phyloP scores from a whole-genome alignment of 2,329 filamentous ascomycete species.

The Knufia petricola region DNA sequence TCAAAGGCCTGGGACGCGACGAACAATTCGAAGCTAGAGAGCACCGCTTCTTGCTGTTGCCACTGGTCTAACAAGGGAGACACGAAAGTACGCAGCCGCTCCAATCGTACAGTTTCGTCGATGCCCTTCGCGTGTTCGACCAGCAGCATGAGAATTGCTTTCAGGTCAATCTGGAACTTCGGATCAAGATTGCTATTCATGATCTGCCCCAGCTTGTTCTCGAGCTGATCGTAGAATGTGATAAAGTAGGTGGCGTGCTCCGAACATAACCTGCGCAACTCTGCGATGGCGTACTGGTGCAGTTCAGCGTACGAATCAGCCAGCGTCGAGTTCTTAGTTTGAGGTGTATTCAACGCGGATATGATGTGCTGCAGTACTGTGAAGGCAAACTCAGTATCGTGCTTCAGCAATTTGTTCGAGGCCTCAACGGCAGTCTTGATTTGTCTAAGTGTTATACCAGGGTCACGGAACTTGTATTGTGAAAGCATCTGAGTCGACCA shows the following conservation, averaged over 20 bases:
- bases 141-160: constrained; percentile 87
- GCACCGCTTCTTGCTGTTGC: constrained; percentile 58
- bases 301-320: constrained; percentile 85
- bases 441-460: constrained; percentile 69
- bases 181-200: constrained; percentile 65
- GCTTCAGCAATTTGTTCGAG: constrained; percentile 69
- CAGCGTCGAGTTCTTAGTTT: constrained; percentile 61
- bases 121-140: constrained; percentile 77
- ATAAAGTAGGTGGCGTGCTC: constrained; percentile 87
- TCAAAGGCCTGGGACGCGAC: constrained; percentile 70
- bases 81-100: constrained; percentile 66
- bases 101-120: constrained; percentile 59
- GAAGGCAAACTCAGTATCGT: constrained; percentile 70
- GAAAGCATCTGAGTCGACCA: constrained; percentile 34
- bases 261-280: constrained; percentile 77
- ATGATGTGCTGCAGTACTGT: constrained; percentile 87
- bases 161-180: constrained; percentile 74
- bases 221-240: constrained; percentile 77
- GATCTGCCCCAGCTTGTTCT: constrained; percentile 72
- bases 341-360: constrained; percentile 65
- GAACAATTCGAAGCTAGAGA: constrained; percentile 70
- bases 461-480: constrained; percentile 50
- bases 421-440: constrained; percentile 77
- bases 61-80: constrained; percentile 73
- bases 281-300: constrained; percentile 72